Evolutionary conservation across 306 rosid species (phyloP).

Genomic region (Fragaria ananassa): DNA sequence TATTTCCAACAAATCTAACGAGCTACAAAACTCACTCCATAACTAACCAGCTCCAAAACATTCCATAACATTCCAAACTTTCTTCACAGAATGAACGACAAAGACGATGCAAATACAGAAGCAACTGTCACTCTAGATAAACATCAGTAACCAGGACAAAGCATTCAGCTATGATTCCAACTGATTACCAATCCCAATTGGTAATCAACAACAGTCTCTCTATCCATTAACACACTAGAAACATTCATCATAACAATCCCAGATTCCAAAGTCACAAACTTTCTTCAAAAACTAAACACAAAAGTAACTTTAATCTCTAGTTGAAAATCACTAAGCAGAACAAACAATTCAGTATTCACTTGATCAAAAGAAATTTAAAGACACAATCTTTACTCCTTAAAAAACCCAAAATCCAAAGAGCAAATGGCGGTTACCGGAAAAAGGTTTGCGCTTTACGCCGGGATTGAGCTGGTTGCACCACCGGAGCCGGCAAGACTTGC

Average conservation of each 20-base stretch:
- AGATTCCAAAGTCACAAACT: background rate
- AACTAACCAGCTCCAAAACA: background rate
- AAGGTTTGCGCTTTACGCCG: slow-evolving; percentile 72
- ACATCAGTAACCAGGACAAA: background rate
- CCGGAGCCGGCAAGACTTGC: slow-evolving; percentile 86
- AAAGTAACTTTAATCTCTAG: background rate
- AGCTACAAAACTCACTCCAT: background rate
- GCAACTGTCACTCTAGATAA: background rate
- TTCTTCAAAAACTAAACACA: background rate
- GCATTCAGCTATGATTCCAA: background rate
- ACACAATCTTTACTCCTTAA: background rate
- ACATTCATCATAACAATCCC: background rate
- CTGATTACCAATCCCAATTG: background rate
- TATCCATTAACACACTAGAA: background rate
- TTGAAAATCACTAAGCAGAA: background rate
- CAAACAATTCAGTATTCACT: background rate
- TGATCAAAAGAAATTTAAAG: background rate
- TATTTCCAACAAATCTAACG: background rate
- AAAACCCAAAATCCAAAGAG: background rate
- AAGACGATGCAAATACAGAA: no score
- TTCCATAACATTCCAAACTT: background rate
- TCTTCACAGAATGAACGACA: background rate
- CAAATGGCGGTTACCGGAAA: slow-evolving; percentile 41
- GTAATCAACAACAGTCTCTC: background rate
- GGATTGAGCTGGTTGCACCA: slow-evolving; percentile 92